phyloP scores from a whole-genome alignment of 1,139 yeast genomes.

The Chernovozyma sophiae-reginae region DNA sequence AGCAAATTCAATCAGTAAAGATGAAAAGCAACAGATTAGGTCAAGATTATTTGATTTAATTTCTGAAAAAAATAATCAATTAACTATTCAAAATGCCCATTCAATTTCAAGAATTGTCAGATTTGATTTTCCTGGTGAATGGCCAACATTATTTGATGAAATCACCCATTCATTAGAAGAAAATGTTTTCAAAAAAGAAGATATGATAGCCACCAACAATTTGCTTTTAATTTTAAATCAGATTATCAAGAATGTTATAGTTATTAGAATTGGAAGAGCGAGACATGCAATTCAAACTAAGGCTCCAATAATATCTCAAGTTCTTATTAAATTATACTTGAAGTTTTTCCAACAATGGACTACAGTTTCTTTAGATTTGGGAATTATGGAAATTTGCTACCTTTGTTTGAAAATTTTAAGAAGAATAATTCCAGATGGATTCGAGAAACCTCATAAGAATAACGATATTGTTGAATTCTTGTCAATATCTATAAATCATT shows the following conservation, averaged over 20 bases:
- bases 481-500: slow-evolving; percentile 52
- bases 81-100: slow-evolving; percentile 79
- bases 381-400: slow-evolving; percentile 68
- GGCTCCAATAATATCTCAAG: slow-evolving; percentile 57
- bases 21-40: slow-evolving; percentile 67
- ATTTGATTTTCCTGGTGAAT: slow-evolving; percentile 79
- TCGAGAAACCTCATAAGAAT: slow-evolving; percentile 61
- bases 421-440: slow-evolving; percentile 73
- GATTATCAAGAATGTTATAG: slow-evolving; percentile 65
- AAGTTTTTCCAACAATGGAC: slow-evolving; percentile 64
- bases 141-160: slow-evolving; percentile 77
- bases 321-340: slow-evolving; percentile 56
- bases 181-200: slow-evolving; percentile 41
- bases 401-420: slow-evolving; percentile 70
- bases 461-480: slow-evolving; percentile 60
- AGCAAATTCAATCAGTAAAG: slow-evolving; percentile 50
- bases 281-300: slow-evolving; percentile 74
- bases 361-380: slow-evolving; percentile 30
- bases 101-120: slow-evolving; percentile 75
- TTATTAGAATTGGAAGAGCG: slow-evolving; percentile 79
- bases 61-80: slow-evolving; percentile 67
- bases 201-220: slow-evolving; percentile 56
- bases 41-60: slow-evolving; percentile 54
- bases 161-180: slow-evolving; percentile 39
- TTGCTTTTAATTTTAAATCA: slow-evolving; percentile 67